Base-by-base conservation (phyloP, 2,329 filamentous ascomycete genomes). In the Shiraia sp. region DNA sequence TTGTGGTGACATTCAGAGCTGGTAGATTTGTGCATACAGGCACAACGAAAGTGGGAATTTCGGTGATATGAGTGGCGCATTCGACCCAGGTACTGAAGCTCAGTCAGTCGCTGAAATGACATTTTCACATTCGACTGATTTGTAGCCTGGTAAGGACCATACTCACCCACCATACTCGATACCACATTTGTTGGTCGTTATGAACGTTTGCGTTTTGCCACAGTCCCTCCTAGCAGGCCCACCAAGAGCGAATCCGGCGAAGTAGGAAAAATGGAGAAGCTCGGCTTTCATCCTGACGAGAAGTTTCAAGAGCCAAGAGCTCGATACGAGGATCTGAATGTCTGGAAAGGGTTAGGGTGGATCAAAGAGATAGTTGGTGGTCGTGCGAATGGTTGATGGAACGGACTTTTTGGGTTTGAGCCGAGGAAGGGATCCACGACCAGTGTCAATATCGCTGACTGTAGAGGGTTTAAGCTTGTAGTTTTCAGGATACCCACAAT, bases 121-220 rank as follows among this genome's bases (percentile, higher is more conserved):
- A n/a, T n/a, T n/a, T n/a, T n/a, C n/a, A n/a, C n/a, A n/a, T n/a
- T n/a, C n/a, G n/a, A n/a, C n/a, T n/a, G n/a, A n/a, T n/a, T n/a
- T n/a, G n/a, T n/a, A n/a, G n/a, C n/a, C n/a, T 13, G 9, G 12
- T 10, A 10, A 4, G 3, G 13, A 16, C 10, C 10, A 31, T 7
- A 42, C 53, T 22, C 47, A 58, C 60, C 49, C 57, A 22, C 57
- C 49, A 35, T 54, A 61, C n/a, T 31, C 15, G 31, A 40, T 31
- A 16, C 45, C 47, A 27, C 60, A 63, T 8, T 44, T 40, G 35
- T 63, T 58, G 1, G 49, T 49, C n/a, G 45, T 26, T 12, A 45
- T 31, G 36, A 52, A 55, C n/a, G 57, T 57, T 30, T 53, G 50
- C 22, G 26, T 31, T 14, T 45, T 15, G 17, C 48, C 49, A 31